These are phyloP conservation scores for Chrysophaeum taylorii DNA, from an alignment of 352 stramenopile species.

Conservation along the genomic window DNA sequence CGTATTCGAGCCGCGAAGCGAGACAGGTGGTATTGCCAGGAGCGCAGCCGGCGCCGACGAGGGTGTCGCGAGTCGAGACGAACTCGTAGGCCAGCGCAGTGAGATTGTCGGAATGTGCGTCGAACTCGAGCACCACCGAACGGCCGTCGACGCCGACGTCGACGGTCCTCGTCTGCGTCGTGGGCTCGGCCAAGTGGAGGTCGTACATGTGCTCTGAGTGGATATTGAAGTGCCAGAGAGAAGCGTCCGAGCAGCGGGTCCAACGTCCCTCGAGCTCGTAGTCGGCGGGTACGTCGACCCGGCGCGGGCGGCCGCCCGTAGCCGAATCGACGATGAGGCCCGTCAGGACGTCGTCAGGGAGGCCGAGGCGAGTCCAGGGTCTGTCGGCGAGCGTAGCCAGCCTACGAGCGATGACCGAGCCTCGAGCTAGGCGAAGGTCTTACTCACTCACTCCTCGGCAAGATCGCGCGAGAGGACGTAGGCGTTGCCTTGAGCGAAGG, in stretches of 20 bases:
- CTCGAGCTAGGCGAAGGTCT: no score
- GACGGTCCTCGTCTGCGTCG: background rate
- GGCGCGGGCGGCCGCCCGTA: background rate
- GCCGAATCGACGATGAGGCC: background rate
- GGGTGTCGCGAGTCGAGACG: background rate
- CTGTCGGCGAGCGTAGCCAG: background rate
- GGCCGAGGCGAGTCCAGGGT: background rate
- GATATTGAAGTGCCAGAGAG: constrained; percentile 4
- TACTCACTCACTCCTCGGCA: background rate
- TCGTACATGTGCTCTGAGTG: constrained; percentile 8
- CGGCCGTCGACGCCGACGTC: background rate
- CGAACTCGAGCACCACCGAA: background rate
- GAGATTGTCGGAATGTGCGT: background rate
- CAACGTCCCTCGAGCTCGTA: background rate
- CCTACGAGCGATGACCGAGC: no score
- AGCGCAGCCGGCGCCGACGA: background rate
- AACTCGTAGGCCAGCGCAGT: background rate
- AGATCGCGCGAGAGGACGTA: background rate
- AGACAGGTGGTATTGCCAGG: background rate
- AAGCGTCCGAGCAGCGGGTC: background rate
- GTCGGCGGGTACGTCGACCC: background rate
- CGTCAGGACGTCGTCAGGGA: background rate
- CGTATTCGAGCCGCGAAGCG: background rate
- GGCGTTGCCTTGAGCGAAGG: constrained; percentile 5
- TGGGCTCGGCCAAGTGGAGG: background rate